A percentile compares a stretch with the other conserved stretches of the same genome.
Evolutionary conservation across 2,329 filamentous ascomycete species (phyloP).

Genomic region (Botryotinia globosa): DNA sequence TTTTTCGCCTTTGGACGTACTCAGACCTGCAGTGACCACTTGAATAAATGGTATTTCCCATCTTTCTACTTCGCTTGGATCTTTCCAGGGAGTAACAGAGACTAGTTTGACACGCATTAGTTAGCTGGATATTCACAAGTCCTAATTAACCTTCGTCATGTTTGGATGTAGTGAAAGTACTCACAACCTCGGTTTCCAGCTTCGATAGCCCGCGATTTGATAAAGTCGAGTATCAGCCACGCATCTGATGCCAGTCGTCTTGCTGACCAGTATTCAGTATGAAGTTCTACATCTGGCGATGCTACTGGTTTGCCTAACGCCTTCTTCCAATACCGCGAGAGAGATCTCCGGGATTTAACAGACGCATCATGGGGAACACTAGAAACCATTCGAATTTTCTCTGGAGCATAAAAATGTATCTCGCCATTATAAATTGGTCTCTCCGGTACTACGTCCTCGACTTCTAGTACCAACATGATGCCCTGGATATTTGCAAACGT

Average conservation of each 20-base stretch:
- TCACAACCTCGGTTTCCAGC: background rate
- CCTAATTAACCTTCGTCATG: no score
- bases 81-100: background rate
- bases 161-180: background rate
- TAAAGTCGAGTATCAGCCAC: background rate
- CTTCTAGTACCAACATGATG: background rate
- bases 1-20: background rate
- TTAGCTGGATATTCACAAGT: background rate
- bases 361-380: background rate
- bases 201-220: background rate
- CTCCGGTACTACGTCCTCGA: background rate
- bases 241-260: background rate
- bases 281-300: background rate
- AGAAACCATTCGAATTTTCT: background rate
- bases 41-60: background rate
- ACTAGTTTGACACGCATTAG: background rate
- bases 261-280: background rate
- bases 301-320: background rate
- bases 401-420: background rate
- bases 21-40: background rate
- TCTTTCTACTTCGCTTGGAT: background rate
- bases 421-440: constrained; percentile 3
- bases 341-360: background rate
- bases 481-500: background rate
- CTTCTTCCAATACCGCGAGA: background rate